phyloP scores from a whole-genome alignment of 306 rosid genomes.

The Dalbergia cultrata region DNA sequence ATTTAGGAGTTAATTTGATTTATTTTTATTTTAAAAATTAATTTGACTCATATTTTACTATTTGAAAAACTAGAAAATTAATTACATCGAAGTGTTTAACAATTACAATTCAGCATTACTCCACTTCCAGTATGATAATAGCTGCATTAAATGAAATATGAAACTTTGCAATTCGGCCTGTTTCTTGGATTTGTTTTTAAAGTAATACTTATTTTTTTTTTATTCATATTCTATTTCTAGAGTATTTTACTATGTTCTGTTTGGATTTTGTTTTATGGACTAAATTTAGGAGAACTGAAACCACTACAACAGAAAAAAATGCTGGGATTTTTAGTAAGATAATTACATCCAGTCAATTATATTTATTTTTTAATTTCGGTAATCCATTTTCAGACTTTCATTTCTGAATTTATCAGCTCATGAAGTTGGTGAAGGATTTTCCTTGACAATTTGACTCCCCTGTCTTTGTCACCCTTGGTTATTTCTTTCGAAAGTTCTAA shows the following conservation, averaged over 20 bases:
- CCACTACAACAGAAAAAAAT: not conserved
- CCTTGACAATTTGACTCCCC: constrained; percentile 49
- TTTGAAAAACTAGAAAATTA: too few relatives aligned
- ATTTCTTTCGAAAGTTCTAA: constrained; percentile 3
- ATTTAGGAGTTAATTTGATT: too few relatives aligned
- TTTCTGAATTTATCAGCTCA: constrained; percentile 30
- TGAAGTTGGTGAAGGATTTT: constrained; percentile 55
- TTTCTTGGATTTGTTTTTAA: constrained; percentile 28
- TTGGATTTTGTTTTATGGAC: constrained; percentile 47
- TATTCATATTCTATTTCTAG: constrained; percentile 45
- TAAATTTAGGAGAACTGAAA: constrained; percentile 46
- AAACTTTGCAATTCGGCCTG: not conserved
- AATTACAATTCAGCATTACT: too few relatives aligned
- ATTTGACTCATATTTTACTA: too few relatives aligned
- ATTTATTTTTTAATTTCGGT: not conserved
- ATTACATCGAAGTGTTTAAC: too few relatives aligned
- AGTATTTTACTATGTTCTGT: constrained; percentile 35
- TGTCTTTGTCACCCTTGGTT: constrained; percentile 50
- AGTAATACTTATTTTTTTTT: constrained; percentile 15
- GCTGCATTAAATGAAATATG: not conserved
- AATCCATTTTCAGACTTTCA: constrained; percentile 18
- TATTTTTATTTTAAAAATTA: too few relatives aligned
- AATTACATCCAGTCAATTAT: constrained; percentile 43
- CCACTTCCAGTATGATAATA: not conserved
- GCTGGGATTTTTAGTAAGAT: constrained; percentile 40